These are phyloP conservation scores for Cryphonectria nitschkei DNA, from an alignment of 2,329 filamentous ascomycete genomes.

Conservation along the genomic window DNA sequence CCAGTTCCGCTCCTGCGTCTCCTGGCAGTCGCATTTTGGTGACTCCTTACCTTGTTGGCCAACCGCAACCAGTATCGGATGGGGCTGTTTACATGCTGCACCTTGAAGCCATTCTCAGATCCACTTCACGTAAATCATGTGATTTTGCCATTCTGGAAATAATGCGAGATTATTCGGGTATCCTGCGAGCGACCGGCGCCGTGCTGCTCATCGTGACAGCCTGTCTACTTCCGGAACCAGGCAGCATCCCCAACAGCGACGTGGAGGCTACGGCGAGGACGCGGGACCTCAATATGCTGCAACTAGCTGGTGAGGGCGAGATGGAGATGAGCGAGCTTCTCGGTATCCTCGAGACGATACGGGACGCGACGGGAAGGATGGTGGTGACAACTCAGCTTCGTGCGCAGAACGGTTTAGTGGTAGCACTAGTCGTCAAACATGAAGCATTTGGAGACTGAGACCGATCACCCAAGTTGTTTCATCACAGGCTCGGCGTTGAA, in stretches of 20 bases:
- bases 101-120: slow-evolving; percentile 30
- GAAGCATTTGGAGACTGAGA: not conserved
- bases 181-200: slow-evolving; percentile 35
- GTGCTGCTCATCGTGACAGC: slow-evolving; percentile 37
- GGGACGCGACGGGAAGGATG: slow-evolving; percentile 34
- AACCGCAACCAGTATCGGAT: slow-evolving; percentile 36
- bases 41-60: slow-evolving; percentile 23
- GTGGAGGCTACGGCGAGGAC: slow-evolving; percentile 34
- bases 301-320: slow-evolving; percentile 37
- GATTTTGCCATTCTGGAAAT: slow-evolving; percentile 33
- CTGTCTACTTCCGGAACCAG: slow-evolving; percentile 34
- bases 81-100: slow-evolving; percentile 42
- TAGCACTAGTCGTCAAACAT: slow-evolving; percentile 6
- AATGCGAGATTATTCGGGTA: slow-evolving; percentile 38
- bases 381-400: slow-evolving; percentile 33
- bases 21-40: not conserved
- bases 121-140: not conserved
- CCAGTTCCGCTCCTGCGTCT: not conserved
- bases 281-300: slow-evolving; percentile 37
- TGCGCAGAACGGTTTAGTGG: slow-evolving; percentile 17
- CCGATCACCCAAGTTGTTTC: not conserved
- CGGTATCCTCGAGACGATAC: slow-evolving; percentile 35
- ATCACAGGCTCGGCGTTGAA: not conserved
- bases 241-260: slow-evolving; percentile 28
- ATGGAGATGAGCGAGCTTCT: slow-evolving; percentile 38